Conservation (phyloP, 2,329 filamentous ascomycete genomes). For the Biscogniauxia sp. region DNA sequence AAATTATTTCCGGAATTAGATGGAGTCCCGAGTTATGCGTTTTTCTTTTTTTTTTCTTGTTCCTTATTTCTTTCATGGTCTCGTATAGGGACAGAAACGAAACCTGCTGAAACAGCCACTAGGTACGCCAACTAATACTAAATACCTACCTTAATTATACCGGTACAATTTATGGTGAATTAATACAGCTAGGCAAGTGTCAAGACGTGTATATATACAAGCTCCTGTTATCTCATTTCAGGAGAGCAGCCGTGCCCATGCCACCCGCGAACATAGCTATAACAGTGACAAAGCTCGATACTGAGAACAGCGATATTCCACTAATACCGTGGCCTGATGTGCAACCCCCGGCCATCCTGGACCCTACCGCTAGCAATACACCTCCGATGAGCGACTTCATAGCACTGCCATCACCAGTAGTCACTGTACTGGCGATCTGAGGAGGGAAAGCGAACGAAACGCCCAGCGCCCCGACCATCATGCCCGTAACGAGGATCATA, state of each 20-base stretch:
- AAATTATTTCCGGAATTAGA: background rate
- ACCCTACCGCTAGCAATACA: slow-evolving; percentile 55
- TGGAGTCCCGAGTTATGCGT: background rate
- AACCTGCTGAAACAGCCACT: too few relatives aligned
- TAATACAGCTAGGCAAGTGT: too few relatives aligned
- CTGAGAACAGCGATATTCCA: slow-evolving; percentile 60
- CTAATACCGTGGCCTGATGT: slow-evolving; percentile 69
- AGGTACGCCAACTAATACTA: too few relatives aligned
- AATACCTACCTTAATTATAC: too few relatives aligned
- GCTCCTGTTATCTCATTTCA: slow-evolving; percentile 5
- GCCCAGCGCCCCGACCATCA: slow-evolving; percentile 45
- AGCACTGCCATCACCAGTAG: slow-evolving; percentile 10
- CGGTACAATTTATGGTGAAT: too few relatives aligned
- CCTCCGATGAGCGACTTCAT: slow-evolving; percentile 51
- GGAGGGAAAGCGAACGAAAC: slow-evolving; percentile 35
- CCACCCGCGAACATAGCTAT: slow-evolving; percentile 56
- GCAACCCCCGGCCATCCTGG: slow-evolving; percentile 63
- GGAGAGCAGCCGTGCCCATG: slow-evolving; percentile 26
- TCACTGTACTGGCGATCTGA: slow-evolving; percentile 21
- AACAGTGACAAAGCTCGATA: slow-evolving; percentile 62
- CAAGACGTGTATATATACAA: too few relatives aligned
- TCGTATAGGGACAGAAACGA: too few relatives aligned
- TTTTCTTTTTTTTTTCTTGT: background rate
- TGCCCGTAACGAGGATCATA: slow-evolving; percentile 52
- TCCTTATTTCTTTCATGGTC: too few relatives aligned